These are phyloP conservation scores for Marsdenia floribunda DNA, from an alignment of 257 asterid species.

Conservation along the genomic window DNA sequence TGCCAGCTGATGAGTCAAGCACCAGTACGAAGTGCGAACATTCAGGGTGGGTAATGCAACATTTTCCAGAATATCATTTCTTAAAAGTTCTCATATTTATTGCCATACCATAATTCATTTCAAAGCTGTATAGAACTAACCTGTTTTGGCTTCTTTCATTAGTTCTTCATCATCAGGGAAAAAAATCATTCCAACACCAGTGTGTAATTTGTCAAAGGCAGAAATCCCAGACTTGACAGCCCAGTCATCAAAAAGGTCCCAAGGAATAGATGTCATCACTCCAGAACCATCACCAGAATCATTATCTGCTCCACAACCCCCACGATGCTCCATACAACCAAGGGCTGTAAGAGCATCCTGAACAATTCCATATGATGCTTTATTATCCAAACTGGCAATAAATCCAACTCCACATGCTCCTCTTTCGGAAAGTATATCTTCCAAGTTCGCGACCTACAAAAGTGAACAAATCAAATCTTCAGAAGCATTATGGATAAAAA, in stretches of 20 bases:
- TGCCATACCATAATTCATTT: background rate
- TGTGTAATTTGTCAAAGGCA: conserved; percentile 67
- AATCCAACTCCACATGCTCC: conserved; percentile 99
- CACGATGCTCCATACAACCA: conserved; percentile 99
- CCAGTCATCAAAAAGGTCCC: conserved; percentile 90
- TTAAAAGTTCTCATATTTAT: background rate
- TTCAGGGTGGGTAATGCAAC: background rate
- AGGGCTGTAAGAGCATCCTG: conserved; percentile 95
- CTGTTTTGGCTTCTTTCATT: conserved; percentile 68
- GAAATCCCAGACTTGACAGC: conserved; percentile 72
- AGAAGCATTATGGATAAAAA: background rate
- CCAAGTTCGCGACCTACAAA: conserved; percentile 75
- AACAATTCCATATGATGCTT: conserved; percentile 66
- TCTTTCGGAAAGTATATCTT: conserved; percentile 79
- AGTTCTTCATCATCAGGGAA: conserved; percentile 71
- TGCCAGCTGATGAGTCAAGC: background rate
- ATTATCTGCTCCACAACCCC: conserved; percentile 99
- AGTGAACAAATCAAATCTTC: conserved; percentile 5
- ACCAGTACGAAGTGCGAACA: background rate
- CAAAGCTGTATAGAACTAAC: conserved; percentile 29
- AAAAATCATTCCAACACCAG: conserved; percentile 94
- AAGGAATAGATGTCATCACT: conserved; percentile 90
- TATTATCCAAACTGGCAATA: conserved; percentile 87
- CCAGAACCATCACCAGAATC: conserved; percentile 99
- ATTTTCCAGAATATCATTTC: background rate